These are phyloP conservation scores for Populus simonii DNA, from an alignment of 345 rosid genomes.

Conservation along the genomic window DNA sequence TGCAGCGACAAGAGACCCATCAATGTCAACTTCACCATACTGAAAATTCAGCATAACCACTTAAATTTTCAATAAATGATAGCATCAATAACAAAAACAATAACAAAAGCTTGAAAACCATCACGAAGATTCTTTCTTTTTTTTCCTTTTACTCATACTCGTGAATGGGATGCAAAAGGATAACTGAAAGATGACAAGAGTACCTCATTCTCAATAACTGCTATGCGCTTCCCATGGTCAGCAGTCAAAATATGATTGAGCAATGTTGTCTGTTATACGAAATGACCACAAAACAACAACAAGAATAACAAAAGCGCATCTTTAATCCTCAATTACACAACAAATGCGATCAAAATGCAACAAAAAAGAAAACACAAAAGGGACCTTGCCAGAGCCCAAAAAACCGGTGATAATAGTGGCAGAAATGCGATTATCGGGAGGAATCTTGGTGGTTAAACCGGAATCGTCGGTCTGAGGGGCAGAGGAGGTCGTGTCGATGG, in stretches of 20 bases:
- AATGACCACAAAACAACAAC: constrained; percentile 6
- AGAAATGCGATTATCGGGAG: constrained; percentile 79
- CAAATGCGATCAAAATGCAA: neutral
- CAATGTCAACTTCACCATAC: constrained; percentile 95
- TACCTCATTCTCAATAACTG: constrained; percentile 97
- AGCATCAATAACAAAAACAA: neutral
- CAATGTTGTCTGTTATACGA: constrained; percentile 66
- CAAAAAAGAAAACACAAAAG: neutral
- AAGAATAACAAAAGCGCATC: neutral
- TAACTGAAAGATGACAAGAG: neutral
- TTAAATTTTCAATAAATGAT: neutral
- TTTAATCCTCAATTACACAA: neutral
- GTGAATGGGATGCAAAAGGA: neutral
- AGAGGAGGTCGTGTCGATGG: constrained; percentile 38
- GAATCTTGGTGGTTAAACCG: constrained; percentile 63
- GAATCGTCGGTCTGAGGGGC: constrained; percentile 56
- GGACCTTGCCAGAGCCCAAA: constrained; percentile 90
- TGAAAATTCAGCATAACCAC: constrained; percentile 28
- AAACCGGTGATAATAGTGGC: constrained; percentile 96
- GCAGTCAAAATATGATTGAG: constrained; percentile 92
- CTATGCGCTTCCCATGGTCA: constrained; percentile 92
- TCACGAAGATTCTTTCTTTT: neutral
- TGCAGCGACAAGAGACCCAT: constrained; percentile 92
- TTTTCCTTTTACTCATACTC: neutral
- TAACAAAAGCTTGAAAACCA: neutral